These are phyloP conservation scores for Colletotrichum ledebouriae DNA, from an alignment of 2,329 filamentous ascomycete species.

Conservation along the genomic window DNA sequence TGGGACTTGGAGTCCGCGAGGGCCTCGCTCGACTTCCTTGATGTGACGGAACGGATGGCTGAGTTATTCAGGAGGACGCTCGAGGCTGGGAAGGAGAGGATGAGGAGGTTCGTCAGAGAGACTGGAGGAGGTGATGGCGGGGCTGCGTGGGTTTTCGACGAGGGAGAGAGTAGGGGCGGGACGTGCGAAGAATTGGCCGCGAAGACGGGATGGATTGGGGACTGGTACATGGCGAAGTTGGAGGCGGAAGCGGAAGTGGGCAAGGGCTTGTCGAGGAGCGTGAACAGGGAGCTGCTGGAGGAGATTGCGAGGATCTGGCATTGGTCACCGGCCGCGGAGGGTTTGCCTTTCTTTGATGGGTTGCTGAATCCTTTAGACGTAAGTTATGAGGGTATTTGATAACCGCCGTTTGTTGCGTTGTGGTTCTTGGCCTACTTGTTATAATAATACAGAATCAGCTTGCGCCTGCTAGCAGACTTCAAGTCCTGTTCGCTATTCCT, in stretches of 20 bases:
- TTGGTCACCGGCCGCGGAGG: conserved; percentile 9
- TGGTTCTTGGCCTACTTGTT: background rate
- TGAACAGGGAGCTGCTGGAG: conserved; percentile 29
- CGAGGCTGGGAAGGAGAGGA: conserved; percentile 3
- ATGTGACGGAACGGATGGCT: conserved; percentile 28
- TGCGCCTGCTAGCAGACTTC: background rate
- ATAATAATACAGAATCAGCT: conserved; percentile 1
- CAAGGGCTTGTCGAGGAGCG: background rate
- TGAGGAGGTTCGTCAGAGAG: conserved; percentile 12
- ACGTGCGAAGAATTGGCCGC: conserved; percentile 24
- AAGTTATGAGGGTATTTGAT: conserved; percentile 22
- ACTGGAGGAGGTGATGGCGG: conserved; percentile 7
- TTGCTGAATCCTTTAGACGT: conserved; percentile 21
- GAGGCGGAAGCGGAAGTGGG: conserved; percentile 6
- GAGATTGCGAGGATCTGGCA: conserved; percentile 28
- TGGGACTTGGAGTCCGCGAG: conserved; percentile 40
- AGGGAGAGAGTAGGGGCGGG: background rate
- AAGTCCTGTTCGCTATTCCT: too few species aligned
- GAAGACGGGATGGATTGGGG: conserved; percentile 30
- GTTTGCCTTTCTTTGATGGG: conserved; percentile 22
- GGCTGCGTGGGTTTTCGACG: background rate
- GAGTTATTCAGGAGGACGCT: conserved; percentile 5
- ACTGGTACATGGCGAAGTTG: conserved; percentile 21
- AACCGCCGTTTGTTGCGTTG: background rate
- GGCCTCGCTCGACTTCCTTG: conserved; percentile 39